Conservation (phyloP, 306 rosid genomes). For the Cajanus cajan region DNA sequence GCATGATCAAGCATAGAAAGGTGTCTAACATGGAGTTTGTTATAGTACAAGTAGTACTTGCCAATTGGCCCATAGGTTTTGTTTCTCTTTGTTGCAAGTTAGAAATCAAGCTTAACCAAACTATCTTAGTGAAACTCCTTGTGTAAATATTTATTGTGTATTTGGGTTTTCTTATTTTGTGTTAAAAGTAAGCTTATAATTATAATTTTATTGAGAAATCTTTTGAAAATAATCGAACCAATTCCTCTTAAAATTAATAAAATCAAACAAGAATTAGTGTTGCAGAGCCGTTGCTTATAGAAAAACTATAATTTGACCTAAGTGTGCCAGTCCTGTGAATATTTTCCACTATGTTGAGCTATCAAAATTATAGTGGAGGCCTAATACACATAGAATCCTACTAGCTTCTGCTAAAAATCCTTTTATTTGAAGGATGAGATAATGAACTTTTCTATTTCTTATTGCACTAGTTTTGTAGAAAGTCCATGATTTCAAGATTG, state of each 20-base stretch:
- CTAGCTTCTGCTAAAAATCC: not conserved
- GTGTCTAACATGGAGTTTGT: not conserved
- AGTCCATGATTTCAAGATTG: not conserved
- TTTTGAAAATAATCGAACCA: not conserved
- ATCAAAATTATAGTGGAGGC: slow-evolving; percentile 1
- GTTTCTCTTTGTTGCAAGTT: not conserved
- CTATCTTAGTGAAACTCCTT: not conserved
- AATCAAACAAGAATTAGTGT: not conserved
- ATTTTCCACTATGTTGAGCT: not conserved
- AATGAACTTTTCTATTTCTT: slow-evolving; percentile 3
- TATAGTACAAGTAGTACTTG: not conserved
- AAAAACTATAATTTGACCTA: slow-evolving; percentile 8
- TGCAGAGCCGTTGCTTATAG: not conserved
- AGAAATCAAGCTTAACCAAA: not conserved
- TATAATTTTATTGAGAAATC: not conserved
- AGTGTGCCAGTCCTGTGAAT: not conserved
- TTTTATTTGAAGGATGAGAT: not conserved
- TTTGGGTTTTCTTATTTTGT: not conserved
- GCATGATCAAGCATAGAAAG: not conserved
- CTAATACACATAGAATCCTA: not conserved
- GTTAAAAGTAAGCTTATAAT: not conserved
- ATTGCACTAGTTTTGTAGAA: not conserved
- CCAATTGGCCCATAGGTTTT: not conserved
- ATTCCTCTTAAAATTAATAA: not conserved
- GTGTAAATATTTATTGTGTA: not conserved